Percentiles rank a stretch among this genome's conserved stretches.
Evolutionary conservation across 805 yeast species (phyloP).

Genomic region (Sugiyamaella lignohabitans): DNA sequence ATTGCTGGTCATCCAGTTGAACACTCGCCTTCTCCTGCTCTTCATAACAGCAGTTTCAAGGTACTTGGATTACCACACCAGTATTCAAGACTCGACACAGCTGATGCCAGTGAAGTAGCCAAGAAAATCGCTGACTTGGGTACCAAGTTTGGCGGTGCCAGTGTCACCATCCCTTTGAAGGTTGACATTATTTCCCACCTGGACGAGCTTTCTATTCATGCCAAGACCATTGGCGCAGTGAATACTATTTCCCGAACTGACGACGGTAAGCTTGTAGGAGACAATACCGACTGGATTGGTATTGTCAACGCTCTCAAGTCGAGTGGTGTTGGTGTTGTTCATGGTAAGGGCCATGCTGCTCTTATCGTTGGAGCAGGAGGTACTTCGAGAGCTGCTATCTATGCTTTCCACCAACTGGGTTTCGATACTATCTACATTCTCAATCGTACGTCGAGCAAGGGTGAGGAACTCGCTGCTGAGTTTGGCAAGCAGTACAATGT

Average conservation of each 20-base stretch:
- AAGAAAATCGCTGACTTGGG: constrained; percentile 42
- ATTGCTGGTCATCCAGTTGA: constrained; percentile 76
- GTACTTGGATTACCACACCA: constrained; percentile 70
- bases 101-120: constrained; percentile 51
- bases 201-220: constrained; percentile 66
- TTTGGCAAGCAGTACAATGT: constrained; percentile 60
- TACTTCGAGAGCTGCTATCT: constrained; percentile 90
- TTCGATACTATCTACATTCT: constrained; percentile 68
- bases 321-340: constrained; percentile 40
- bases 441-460: constrained; percentile 70
- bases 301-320: constrained; percentile 59
- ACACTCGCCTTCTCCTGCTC: constrained; percentile 83
- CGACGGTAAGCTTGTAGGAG: constrained; percentile 54
- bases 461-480: constrained; percentile 48
- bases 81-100: constrained; percentile 64
- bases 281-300: constrained; percentile 95
- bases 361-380: constrained; percentile 96
- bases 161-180: constrained; percentile 91
- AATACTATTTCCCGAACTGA: constrained; percentile 70
- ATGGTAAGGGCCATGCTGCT: constrained; percentile 41
- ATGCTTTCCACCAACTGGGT: constrained; percentile 74
- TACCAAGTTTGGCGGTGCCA: constrained; percentile 76
- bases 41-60: constrained; percentile 76
- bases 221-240: constrained; percentile 82
- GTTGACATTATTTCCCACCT: constrained; percentile 66